Conservation (phyloP, 257 asterid genomes). For the Nicotiana attenuata region DNA sequence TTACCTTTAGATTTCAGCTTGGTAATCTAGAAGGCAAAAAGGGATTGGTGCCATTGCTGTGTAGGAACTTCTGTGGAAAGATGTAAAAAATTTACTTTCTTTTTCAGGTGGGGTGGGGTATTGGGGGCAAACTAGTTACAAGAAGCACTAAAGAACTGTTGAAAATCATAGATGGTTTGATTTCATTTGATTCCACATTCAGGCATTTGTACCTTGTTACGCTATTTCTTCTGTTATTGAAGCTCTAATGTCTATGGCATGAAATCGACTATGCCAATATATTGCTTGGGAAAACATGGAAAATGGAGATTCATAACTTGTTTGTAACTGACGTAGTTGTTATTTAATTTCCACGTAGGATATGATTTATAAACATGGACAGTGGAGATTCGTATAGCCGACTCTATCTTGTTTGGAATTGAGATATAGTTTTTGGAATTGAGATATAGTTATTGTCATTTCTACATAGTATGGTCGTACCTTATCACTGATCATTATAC, state of each 20-base stretch:
- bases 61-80: neutral
- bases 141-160: neutral
- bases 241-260: neutral
- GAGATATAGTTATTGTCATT: too few species aligned
- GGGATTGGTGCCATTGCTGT: constrained; percentile 5
- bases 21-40: neutral
- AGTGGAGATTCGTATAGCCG: too few species aligned
- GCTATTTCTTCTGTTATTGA: neutral
- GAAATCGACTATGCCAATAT: neutral
- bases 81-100: neutral
- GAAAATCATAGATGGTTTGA: constrained; percentile 3
- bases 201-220: neutral
- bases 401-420: too few species aligned
- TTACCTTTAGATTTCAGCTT: constrained; percentile 2
- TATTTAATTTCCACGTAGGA: neutral
- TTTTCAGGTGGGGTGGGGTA: neutral
- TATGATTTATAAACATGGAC: neutral
- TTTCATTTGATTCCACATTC: neutral
- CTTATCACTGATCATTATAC: too few species aligned
- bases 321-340: neutral
- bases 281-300: neutral
- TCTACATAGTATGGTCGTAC: too few species aligned
- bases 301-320: too few species aligned
- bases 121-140: neutral
- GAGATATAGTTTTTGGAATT: too few species aligned